Evolutionary conservation across 495 filamentous ascomycete genomes (phyloP).

Genomic region (Neurospora discreta): DNA sequence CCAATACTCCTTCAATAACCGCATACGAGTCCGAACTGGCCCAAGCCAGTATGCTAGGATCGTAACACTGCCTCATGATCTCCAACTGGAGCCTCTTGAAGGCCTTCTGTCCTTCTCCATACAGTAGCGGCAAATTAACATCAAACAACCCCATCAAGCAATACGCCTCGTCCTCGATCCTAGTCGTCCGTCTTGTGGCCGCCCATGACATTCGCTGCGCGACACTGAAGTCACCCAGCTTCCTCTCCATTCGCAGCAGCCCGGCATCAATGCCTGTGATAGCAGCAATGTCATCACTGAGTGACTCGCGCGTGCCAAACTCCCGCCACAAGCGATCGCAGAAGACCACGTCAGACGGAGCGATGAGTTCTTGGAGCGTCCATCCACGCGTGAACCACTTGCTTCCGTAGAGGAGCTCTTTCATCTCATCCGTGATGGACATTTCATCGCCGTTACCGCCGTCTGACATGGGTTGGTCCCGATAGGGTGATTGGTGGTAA

Average conservation of each 20-base stretch:
- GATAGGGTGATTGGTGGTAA: background rate
- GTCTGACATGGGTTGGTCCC: slow-evolving; percentile 13
- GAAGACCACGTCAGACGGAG: slow-evolving; percentile 21
- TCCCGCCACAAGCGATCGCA: slow-evolving; percentile 17
- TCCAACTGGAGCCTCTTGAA: slow-evolving; percentile 14
- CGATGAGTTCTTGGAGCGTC: slow-evolving; percentile 33
- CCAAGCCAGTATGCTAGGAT: slow-evolving; percentile 10
- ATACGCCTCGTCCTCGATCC: slow-evolving; percentile 16
- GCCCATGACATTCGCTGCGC: slow-evolving; percentile 14
- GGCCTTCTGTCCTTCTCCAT: slow-evolving; percentile 11
- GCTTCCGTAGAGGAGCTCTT: background rate
- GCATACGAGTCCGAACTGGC: slow-evolving; percentile 2
- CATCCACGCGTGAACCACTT: slow-evolving; percentile 32
- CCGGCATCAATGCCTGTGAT: slow-evolving; percentile 19
- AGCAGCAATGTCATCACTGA: slow-evolving; percentile 3
- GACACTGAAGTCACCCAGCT: background rate
- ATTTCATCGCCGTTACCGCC: background rate
- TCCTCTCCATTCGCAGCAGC: background rate
- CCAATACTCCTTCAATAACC: slow-evolving; percentile 5
- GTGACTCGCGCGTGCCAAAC: slow-evolving; percentile 11
- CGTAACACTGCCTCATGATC: slow-evolving; percentile 6
- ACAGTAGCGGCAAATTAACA: slow-evolving; percentile 17
- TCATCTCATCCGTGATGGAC: background rate
- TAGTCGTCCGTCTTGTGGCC: slow-evolving; percentile 8
- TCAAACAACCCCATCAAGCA: slow-evolving; percentile 14